These are phyloP conservation scores for Russula foetens DNA, from an alignment of 768 basidiomycete genomes.

Conservation along the genomic window DNA sequence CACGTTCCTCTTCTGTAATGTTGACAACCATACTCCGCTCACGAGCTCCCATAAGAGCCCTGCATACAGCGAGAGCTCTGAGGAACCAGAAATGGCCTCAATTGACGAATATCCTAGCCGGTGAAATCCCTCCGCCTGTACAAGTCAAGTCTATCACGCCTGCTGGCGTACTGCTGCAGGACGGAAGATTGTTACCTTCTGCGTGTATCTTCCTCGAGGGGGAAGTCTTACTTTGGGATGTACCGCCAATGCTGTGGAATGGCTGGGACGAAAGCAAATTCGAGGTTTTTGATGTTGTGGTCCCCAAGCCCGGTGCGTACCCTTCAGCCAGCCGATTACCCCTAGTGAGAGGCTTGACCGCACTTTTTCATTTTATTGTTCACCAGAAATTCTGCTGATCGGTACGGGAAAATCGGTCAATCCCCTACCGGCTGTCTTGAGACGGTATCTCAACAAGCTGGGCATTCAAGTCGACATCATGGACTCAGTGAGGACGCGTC, in stretches of 20 bases:
- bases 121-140: constrained; percentile 58
- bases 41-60: not conserved
- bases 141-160: constrained; percentile 60
- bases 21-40: constrained; percentile 2
- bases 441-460: constrained; percentile 57
- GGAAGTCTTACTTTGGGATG: constrained; percentile 86
- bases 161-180: constrained; percentile 60
- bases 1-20: not conserved
- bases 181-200: constrained; percentile 69
- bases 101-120: constrained; percentile 67
- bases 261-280: constrained; percentile 73
- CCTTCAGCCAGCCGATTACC: not conserved
- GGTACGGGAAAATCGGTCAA: constrained; percentile 74
- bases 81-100: constrained; percentile 16
- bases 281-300: constrained; percentile 69
- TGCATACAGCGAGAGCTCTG: constrained; percentile 7
- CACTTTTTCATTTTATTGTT: not conserved
- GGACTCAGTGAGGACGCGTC: constrained; percentile 50
- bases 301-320: constrained; percentile 76
- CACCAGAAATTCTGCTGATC: constrained; percentile 76
- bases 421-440: constrained; percentile 60
- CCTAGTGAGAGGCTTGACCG: not conserved
- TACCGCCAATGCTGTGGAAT: constrained; percentile 51
- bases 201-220: constrained; percentile 83
- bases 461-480: constrained; percentile 89